These are phyloP conservation scores for Leccinum pellstonianum DNA, from an alignment of 768 basidiomycete species.

Conservation along the genomic window DNA sequence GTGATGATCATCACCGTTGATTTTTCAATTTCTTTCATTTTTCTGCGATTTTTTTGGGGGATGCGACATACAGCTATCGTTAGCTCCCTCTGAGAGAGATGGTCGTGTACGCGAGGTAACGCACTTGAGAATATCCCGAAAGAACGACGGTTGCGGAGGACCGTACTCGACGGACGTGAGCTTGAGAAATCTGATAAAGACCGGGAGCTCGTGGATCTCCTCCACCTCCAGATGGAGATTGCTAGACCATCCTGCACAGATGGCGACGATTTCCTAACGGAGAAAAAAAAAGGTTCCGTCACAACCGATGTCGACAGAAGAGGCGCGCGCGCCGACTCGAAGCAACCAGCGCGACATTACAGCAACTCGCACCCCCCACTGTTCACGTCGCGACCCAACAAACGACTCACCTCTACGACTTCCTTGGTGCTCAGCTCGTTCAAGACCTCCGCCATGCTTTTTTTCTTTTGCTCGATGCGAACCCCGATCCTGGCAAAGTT, in stretches of 20 bases:
- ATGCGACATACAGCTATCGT: not conserved
- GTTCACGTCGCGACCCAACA: not conserved
- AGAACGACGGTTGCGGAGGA: slow-evolving; percentile 37
- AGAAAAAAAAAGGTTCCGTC: not conserved
- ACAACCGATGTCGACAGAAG: not conserved
- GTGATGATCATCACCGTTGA: slow-evolving; percentile 54
- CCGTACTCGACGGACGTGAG: slow-evolving; percentile 37
- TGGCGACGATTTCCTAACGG: slow-evolving; percentile 52
- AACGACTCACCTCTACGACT: slow-evolving; percentile 26
- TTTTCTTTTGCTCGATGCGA: slow-evolving; percentile 17
- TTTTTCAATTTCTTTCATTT: slow-evolving; percentile 18
- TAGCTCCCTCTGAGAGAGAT: not conserved
- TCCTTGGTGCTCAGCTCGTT: slow-evolving; percentile 23
- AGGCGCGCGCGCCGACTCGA: not conserved
- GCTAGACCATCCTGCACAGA: slow-evolving; percentile 56
- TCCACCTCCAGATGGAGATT: slow-evolving; percentile 56
- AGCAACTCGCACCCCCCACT: not conserved
- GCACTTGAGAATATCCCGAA: slow-evolving; percentile 32
- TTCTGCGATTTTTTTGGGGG: slow-evolving; percentile 15
- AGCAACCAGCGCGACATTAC: not conserved
- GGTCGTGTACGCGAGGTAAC: slow-evolving; percentile 3
- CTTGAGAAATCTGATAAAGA: slow-evolving; percentile 45
- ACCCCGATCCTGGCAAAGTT: slow-evolving; percentile 59
- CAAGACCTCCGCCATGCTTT: slow-evolving; percentile 16
- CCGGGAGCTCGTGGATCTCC: slow-evolving; percentile 46